phyloP scores from a whole-genome alignment of 1,284 basidiomycete species.

The Pulveroboletus sp. region DNA sequence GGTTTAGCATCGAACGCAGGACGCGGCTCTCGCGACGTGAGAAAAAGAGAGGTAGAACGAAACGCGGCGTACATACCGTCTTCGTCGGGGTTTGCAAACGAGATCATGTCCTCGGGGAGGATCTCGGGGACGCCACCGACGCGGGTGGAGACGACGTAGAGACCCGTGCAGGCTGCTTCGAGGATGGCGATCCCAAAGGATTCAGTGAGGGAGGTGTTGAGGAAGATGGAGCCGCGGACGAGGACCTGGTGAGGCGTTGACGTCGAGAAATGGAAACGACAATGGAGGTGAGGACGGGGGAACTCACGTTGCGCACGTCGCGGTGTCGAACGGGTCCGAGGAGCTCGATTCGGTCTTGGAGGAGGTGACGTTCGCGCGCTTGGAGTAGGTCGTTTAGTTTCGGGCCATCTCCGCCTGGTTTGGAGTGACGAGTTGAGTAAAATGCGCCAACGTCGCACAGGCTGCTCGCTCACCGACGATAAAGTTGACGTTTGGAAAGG shows the following conservation, averaged over 20 bases:
- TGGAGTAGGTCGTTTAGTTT: conserved; percentile 95
- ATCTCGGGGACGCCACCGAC: conserved; percentile 98
- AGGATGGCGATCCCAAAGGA: conserved; percentile 96
- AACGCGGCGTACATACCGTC: conserved; percentile 60
- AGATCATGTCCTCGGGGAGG: conserved; percentile 90
- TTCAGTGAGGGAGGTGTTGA: conserved; percentile 96
- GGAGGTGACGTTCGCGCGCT: conserved; percentile 87
- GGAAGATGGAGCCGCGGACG: conserved; percentile 82
- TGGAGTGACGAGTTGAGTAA: no score
- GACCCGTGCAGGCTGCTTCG: conserved; percentile 92
- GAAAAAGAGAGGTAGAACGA: no score
- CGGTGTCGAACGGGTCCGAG: conserved; percentile 81
- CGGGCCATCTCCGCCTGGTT: conserved; percentile 86
- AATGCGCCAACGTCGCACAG: no score
- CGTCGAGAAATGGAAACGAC: background rate
- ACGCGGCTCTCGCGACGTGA: no score
- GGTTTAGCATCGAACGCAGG: no score
- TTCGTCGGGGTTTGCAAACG: conserved; percentile 89
- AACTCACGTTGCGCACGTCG: conserved; percentile 78
- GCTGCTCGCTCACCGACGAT: conserved; percentile 74
- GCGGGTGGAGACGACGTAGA: conserved; percentile 92
- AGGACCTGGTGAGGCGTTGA: conserved; percentile 59
- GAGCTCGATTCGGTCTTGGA: conserved; percentile 90
- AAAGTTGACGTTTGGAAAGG: conserved; percentile 85
- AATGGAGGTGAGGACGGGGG: no score